phyloP scores from a whole-genome alignment of 768 basidiomycete species.

The Neoboletus subvelutipes region DNA sequence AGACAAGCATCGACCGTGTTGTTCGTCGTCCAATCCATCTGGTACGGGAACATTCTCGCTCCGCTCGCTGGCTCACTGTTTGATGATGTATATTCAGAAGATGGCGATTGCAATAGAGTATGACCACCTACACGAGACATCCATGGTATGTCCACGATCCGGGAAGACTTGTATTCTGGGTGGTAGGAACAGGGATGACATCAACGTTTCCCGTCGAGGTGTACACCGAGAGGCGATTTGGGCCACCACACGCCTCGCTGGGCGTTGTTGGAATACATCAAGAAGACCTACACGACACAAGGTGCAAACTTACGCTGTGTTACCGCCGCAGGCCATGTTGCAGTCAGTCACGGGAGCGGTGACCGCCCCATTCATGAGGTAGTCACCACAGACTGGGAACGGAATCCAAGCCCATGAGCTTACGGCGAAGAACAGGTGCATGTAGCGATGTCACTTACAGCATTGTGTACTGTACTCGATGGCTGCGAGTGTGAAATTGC shows the following conservation, averaged over 20 bases:
- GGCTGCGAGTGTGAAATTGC: constrained; percentile 66
- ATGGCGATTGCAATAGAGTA: not conserved
- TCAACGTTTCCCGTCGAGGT: constrained; percentile 50
- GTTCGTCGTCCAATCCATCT: constrained; percentile 57
- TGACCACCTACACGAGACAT: constrained; percentile 55
- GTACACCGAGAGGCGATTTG: constrained; percentile 71
- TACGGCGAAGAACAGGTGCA: not conserved
- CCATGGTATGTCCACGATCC: constrained; percentile 64
- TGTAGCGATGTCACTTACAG: constrained; percentile 37
- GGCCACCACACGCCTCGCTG: constrained; percentile 72
- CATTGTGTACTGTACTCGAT: constrained; percentile 59
- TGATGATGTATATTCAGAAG: not conserved
- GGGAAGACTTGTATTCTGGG: constrained; percentile 57
- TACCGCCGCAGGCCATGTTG: constrained; percentile 74
- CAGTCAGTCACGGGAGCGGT: constrained; percentile 51
- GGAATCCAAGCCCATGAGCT: not conserved
- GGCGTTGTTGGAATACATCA: not conserved
- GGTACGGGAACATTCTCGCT: constrained; percentile 56
- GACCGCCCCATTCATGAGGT: constrained; percentile 60
- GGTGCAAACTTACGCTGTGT: constrained; percentile 47
- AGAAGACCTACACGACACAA: not conserved
- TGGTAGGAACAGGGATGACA: constrained; percentile 56
- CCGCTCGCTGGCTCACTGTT: constrained; percentile 47
- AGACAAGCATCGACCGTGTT: constrained; percentile 67
- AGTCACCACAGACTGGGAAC: constrained; percentile 65